Percentiles rank a stretch among this genome's conserved stretches.
Evolutionary conservation across 352 stramenopile genomes (phyloP).

Genomic region (Nothophytophthora sp.): DNA sequence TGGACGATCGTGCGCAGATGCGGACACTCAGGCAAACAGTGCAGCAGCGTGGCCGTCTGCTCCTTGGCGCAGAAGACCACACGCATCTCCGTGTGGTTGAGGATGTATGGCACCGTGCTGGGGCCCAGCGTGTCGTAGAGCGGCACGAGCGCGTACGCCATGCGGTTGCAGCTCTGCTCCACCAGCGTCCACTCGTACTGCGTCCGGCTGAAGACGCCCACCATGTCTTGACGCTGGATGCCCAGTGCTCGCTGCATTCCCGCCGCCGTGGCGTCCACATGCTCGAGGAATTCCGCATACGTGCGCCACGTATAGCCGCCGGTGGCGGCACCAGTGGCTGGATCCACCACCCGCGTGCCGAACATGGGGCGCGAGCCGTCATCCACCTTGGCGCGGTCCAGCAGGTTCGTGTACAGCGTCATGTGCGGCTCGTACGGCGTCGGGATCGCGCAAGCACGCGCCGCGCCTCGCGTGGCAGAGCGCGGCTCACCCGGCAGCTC

Average conservation of each 20-base stretch:
- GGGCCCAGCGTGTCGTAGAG: slow-evolving; percentile 73
- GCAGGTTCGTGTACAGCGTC: slow-evolving; percentile 61
- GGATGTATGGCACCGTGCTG: slow-evolving; percentile 54
- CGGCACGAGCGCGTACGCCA: slow-evolving; percentile 64
- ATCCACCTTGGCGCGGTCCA: slow-evolving; percentile 45
- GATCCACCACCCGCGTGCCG: slow-evolving; percentile 40
- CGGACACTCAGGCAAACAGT: slow-evolving; percentile 33
- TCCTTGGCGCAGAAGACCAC: slow-evolving; percentile 54
- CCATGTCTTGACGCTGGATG: slow-evolving; percentile 37
- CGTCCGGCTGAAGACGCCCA: slow-evolving; percentile 60
- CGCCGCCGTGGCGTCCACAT: slow-evolving; percentile 34
- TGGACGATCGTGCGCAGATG: slow-evolving; percentile 45
- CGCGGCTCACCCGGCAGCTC: slow-evolving; percentile 4
- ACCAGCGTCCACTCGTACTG: slow-evolving; percentile 67
- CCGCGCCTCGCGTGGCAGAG: slow-evolving; percentile 16
- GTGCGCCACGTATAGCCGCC: slow-evolving; percentile 56
- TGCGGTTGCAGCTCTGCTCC: slow-evolving; percentile 61
- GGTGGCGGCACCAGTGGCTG: slow-evolving; percentile 23
- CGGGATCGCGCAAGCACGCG: slow-evolving; percentile 18
- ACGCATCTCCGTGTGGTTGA: slow-evolving; percentile 64
- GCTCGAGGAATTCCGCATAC: slow-evolving; percentile 46
- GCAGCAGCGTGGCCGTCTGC: slow-evolving; percentile 39
- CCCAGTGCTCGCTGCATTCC: slow-evolving; percentile 38
- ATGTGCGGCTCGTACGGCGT: slow-evolving; percentile 37
- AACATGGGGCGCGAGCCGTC: slow-evolving; percentile 52